phyloP scores from a whole-genome alignment of 805 yeast species.

The Candida khao-thaluensis region DNA sequence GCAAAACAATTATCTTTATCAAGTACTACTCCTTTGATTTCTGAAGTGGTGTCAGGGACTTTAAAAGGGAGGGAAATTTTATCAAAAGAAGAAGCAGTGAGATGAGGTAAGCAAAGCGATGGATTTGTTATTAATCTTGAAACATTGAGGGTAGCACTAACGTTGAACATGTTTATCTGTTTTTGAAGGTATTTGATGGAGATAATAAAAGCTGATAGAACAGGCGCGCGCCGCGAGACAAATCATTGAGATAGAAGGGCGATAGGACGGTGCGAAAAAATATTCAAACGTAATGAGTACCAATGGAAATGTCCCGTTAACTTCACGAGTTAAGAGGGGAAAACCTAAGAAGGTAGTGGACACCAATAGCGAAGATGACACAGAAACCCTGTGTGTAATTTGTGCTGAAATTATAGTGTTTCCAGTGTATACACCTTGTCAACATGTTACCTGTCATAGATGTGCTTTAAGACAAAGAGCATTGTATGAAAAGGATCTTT shows the following conservation, averaged over 20 bases:
- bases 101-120: slow-evolving; percentile 65
- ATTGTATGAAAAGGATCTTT: slow-evolving; percentile 65
- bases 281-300: background rate
- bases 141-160: slow-evolving; percentile 75
- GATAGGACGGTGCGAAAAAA: too few species aligned
- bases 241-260: background rate
- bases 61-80: slow-evolving; percentile 55
- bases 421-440: slow-evolving; percentile 77
- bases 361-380: background rate
- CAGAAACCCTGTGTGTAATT: slow-evolving; percentile 57
- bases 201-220: too few species aligned
- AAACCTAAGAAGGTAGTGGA: background rate
- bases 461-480: slow-evolving; percentile 86
- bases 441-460: slow-evolving; percentile 76
- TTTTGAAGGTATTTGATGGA: too few species aligned
- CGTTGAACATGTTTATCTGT: slow-evolving; percentile 55
- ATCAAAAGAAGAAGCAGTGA: slow-evolving; percentile 55
- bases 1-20: slow-evolving; percentile 98
- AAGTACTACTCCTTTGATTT: slow-evolving; percentile 73
- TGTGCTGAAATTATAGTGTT: slow-evolving; percentile 74
- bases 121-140: slow-evolving; percentile 61
- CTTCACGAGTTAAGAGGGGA: slow-evolving; percentile 3
- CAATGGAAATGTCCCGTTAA: background rate
- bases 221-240: too few species aligned
- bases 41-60: slow-evolving; percentile 26